Evolutionary conservation across 345 rosid genomes (phyloP).

Genomic region (Odontarrhena argentea): DNA sequence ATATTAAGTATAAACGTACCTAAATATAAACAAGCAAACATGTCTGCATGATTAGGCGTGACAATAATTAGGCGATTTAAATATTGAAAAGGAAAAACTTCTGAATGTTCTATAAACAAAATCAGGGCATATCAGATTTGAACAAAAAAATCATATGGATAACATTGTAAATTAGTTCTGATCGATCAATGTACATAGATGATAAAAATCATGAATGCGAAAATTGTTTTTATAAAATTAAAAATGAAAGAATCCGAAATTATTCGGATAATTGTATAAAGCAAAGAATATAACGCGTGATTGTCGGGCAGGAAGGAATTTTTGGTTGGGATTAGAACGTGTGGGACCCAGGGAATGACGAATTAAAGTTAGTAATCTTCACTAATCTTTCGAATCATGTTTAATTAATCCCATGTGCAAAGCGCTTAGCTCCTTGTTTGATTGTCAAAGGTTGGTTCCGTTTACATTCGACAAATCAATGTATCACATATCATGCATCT

Average conservation of each 20-base stretch:
- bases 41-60: constrained; percentile 2
- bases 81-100: too few relatives aligned
- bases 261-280: neutral
- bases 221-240: neutral
- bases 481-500: constrained; percentile 1
- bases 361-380: neutral
- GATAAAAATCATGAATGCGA: neutral
- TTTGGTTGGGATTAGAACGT: constrained; percentile 20
- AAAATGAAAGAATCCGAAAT: neutral
- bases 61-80: too few relatives aligned
- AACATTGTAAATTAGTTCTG: neutral
- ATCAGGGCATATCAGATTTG: neutral
- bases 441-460: constrained; percentile 34
- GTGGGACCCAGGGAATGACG: constrained; percentile 29
- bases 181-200: neutral
- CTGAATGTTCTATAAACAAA: too few relatives aligned
- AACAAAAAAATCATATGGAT: neutral
- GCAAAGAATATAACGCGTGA: constrained; percentile 33
- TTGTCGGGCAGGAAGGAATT: constrained; percentile 24
- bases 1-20: too few relatives aligned
- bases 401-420: constrained; percentile 37
- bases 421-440: constrained; percentile 14
- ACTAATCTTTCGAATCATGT: constrained; percentile 19
- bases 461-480: constrained; percentile 20
- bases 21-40: neutral